Percentiles rank a stretch among this genome's conserved stretches.
phyloP scores from a whole-genome alignment of 2,329 filamentous ascomycete species.

The Botryotinia convoluta region DNA sequence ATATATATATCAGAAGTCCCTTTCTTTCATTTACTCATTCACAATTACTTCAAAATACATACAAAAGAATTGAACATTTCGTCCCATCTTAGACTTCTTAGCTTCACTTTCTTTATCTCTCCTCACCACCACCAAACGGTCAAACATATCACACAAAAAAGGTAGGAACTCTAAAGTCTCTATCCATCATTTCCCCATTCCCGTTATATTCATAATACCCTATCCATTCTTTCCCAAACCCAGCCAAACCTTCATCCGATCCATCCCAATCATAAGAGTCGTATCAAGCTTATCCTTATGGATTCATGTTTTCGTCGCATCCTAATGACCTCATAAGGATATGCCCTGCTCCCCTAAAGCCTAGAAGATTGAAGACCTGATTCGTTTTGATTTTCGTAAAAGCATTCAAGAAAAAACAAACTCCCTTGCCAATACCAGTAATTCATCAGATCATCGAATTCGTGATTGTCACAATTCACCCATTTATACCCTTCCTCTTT shows the following conservation, averaged over 20 bases:
- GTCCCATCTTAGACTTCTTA: neutral
- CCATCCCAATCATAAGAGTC: conserved; percentile 13
- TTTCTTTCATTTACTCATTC: neutral
- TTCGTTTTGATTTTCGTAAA: conserved; percentile 10
- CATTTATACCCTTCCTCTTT: conserved; percentile 7
- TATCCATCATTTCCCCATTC: neutral
- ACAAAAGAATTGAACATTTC: conserved; percentile 16
- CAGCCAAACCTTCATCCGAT: neutral
- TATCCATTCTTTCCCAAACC: conserved; percentile 13
- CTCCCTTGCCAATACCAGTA: conserved; percentile 8
- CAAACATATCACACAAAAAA: neutral
- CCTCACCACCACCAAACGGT: neutral
- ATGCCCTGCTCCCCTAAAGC: neutral
- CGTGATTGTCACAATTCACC: neutral
- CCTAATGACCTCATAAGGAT: neutral
- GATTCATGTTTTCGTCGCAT: neutral
- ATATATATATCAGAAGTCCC: neutral
- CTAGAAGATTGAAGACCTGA: neutral
- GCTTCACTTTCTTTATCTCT: neutral
- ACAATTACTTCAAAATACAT: conserved; percentile 17
- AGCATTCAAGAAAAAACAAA: conserved; percentile 15
- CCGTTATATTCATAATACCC: conserved; percentile 9
- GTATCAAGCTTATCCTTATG: neutral
- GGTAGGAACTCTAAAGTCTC: neutral
- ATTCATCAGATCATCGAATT: conserved; percentile 17